Percentiles rank a stretch among this genome's conserved stretches.
Evolutionary conservation across 2,329 filamentous ascomycete genomes (phyloP).

Genomic region (Penicillium frequentans): DNA sequence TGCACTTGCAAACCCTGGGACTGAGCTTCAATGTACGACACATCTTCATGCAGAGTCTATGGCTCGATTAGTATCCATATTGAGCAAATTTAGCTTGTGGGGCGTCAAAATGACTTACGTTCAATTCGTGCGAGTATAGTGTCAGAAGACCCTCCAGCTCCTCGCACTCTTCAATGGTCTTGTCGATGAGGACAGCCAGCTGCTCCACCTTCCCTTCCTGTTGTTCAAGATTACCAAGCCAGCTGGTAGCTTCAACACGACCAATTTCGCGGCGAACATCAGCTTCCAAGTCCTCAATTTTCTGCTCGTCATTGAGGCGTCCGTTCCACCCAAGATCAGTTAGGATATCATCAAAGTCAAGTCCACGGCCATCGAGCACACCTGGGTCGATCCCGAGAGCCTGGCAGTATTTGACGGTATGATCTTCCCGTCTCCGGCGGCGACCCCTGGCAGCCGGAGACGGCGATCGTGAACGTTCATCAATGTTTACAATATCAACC

Average conservation of each 20-base stretch:
- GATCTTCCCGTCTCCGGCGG: constrained; percentile 65
- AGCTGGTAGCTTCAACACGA: constrained; percentile 87
- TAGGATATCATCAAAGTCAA: constrained; percentile 79
- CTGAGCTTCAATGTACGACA: constrained; percentile 95
- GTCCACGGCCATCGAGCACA: constrained; percentile 72
- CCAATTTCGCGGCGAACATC: constrained; percentile 87
- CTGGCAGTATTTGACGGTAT: constrained; percentile 76
- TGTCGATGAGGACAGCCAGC: constrained; percentile 81
- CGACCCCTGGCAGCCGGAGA: constrained; percentile 49
- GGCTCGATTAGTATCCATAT: constrained; percentile 8
- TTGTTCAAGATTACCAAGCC: constrained; percentile 78
- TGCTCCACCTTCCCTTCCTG: constrained; percentile 88
- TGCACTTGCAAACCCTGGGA: constrained; percentile 96
- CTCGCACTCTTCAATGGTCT: constrained; percentile 91
- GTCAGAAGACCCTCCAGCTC: constrained; percentile 93
- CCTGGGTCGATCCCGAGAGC: constrained; percentile 74
- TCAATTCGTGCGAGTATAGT: constrained; percentile 89
- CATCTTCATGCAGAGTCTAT: constrained; percentile 90
- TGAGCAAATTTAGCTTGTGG: constrained; percentile 11
- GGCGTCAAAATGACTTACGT: constrained; percentile 57
- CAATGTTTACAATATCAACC: constrained; percentile 21
- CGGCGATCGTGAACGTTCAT: constrained; percentile 32
- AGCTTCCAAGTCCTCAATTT: constrained; percentile 75
- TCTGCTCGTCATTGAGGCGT: constrained; percentile 70
- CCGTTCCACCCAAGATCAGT: constrained; percentile 89